These are phyloP conservation scores for Eucalyptus sideroxylon DNA, from an alignment of 345 rosid species.

Conservation along the genomic window DNA sequence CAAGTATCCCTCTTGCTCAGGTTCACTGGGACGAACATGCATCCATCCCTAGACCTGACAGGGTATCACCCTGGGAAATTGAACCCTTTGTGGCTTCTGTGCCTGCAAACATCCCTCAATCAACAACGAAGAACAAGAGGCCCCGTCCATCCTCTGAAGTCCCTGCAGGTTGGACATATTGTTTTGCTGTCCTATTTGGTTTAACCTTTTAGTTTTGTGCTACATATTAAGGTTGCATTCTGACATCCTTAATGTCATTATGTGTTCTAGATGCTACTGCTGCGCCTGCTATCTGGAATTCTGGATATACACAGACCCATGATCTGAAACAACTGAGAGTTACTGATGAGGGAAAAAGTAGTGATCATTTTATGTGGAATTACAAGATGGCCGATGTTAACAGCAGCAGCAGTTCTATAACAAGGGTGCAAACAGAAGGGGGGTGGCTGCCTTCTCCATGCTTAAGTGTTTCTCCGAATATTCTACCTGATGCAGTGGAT, in stretches of 20 bases:
- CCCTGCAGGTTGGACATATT: conserved; percentile 2
- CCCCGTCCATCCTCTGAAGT: conserved; percentile 44
- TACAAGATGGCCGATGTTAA: conserved; percentile 26
- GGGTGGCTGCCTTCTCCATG: conserved; percentile 40
- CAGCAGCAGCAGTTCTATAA: conserved; percentile 13
- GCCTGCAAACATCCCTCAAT: conserved; percentile 25
- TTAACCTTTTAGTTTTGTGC: not conserved
- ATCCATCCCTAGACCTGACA: conserved; percentile 57
- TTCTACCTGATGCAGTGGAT: conserved; percentile 32
- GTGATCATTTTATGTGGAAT: conserved; percentile 35
- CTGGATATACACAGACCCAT: conserved; percentile 32
- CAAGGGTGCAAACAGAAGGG: conserved; percentile 30
- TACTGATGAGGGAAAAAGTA: conserved; percentile 32
- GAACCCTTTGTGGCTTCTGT: conserved; percentile 54
- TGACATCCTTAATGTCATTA: not conserved
- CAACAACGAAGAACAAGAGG: conserved; percentile 54
- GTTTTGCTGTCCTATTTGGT: not conserved
- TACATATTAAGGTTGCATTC: not conserved
- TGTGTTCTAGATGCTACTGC: conserved; percentile 8
- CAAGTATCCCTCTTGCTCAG: conserved; percentile 14
- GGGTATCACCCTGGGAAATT: conserved; percentile 95
- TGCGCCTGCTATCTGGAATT: conserved; percentile 48
- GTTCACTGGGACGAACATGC: conserved; percentile 98
- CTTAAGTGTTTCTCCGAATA: conserved; percentile 27
- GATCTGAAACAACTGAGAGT: conserved; percentile 28